phyloP scores from a whole-genome alignment of 306 rosid genomes.

The Datisca glomerata region DNA sequence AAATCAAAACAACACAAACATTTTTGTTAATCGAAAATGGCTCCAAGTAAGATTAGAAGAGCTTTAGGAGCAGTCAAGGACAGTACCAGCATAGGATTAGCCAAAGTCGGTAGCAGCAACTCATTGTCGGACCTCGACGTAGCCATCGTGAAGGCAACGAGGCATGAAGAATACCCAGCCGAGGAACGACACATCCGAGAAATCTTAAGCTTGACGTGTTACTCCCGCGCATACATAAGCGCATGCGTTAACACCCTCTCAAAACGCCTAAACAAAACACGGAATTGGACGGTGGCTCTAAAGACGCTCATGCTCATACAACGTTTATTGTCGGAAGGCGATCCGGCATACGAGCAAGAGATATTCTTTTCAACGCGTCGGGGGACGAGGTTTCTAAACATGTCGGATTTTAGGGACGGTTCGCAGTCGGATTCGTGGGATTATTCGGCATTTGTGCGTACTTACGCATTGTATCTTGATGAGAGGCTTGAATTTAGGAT shows the following conservation, averaged over 20 bases:
- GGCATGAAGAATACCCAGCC: constrained; percentile 73
- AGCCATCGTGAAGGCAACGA: constrained; percentile 84
- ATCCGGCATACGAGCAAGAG: constrained; percentile 94
- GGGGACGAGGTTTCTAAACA: constrained; percentile 76
- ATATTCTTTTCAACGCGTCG: constrained; percentile 83
- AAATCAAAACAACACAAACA: no score
- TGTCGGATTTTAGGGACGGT: constrained; percentile 72
- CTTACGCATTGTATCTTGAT: constrained; percentile 64
- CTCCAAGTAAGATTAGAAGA: constrained; percentile 54
- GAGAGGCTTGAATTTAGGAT: constrained; percentile 79
- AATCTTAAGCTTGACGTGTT: constrained; percentile 79
- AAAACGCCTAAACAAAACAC: constrained; percentile 69
- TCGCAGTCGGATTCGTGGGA: constrained; percentile 52
- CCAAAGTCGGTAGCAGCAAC: constrained; percentile 76
- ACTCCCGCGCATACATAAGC: constrained; percentile 56
- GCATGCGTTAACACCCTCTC: constrained; percentile 64
- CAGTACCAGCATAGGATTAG: constrained; percentile 84
- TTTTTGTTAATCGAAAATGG: constrained; percentile 11
- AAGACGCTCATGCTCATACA: constrained; percentile 65
- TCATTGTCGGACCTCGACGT: constrained; percentile 82
- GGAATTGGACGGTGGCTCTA: constrained; percentile 68
- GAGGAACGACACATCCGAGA: constrained; percentile 74
- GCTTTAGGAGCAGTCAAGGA: constrained; percentile 94
- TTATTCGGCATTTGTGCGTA: constrained; percentile 68
- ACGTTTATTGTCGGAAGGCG: constrained; percentile 63